phyloP scores from a whole-genome alignment of 2,329 filamentous ascomycete genomes.

The Scedosporium boydii region DNA sequence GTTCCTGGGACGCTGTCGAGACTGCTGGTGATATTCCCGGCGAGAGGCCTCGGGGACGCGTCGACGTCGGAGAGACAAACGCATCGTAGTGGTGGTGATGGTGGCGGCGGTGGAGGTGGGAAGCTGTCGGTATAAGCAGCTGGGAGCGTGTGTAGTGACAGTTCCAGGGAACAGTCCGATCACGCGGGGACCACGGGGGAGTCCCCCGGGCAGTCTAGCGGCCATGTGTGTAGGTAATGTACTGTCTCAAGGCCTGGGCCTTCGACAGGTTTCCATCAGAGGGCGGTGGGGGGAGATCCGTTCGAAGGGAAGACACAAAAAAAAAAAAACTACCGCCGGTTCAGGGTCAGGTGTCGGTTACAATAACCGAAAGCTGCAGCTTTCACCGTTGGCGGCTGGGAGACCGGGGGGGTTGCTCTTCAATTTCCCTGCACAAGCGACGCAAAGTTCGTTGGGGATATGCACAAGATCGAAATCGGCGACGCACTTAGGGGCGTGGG shows the following conservation, averaged over 20 bases:
- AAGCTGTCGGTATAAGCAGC: constrained; percentile 4
- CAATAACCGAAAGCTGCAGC: too few species aligned
- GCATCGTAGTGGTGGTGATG: constrained; percentile 1
- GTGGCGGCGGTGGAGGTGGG: neutral
- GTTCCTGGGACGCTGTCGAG: constrained; percentile 39
- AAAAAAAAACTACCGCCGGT: neutral
- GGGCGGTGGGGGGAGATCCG: neutral
- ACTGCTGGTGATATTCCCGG: constrained; percentile 4
- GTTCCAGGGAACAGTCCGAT: constrained; percentile 4
- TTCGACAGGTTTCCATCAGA: neutral
- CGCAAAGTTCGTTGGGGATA: neutral
- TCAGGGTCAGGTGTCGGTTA: too few species aligned
- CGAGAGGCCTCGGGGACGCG: constrained; percentile 14
- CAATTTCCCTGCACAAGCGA: neutral
- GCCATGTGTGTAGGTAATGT: constrained; percentile 5
- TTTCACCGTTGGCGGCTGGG: too few species aligned
- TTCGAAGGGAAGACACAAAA: neutral
- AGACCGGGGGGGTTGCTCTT: neutral
- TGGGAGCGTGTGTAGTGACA: neutral
- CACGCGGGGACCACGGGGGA: constrained; percentile 2
- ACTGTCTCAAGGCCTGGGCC: neutral
- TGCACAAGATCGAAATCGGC: constrained; percentile 1
- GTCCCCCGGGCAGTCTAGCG: constrained; percentile 3
- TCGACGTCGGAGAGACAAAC: constrained; percentile 14
- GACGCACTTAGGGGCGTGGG: neutral